A percentile compares a stretch with the other conserved stretches of the same genome.
Conservation (phyloP, 768 basidiomycete species). For the Nevesoporus exiguus region DNA sequence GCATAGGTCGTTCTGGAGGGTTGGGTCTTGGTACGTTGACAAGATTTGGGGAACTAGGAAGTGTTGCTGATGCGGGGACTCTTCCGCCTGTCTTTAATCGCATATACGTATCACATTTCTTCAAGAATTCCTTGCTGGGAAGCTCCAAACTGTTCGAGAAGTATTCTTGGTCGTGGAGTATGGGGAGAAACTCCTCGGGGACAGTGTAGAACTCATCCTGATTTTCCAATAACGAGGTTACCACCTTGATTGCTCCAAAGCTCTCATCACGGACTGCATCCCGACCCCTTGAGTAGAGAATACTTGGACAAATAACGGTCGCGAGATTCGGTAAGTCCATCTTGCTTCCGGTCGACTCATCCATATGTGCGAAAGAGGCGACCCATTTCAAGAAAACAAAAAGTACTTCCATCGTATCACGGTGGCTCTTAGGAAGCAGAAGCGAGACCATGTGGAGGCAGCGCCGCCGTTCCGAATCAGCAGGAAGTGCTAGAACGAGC, state of each 20-base stretch:
- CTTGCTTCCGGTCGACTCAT: slow-evolving; percentile 95
- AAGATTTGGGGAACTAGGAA: slow-evolving; percentile 26
- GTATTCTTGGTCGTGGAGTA: slow-evolving; percentile 89
- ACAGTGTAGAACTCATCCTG: slow-evolving; percentile 97
- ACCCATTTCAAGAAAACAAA: slow-evolving; percentile 99
- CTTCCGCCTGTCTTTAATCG: slow-evolving; percentile 62
- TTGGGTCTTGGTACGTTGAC: slow-evolving; percentile 25
- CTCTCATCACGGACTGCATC: slow-evolving; percentile 92
- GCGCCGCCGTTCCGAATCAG: slow-evolving; percentile 74
- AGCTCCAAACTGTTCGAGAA: slow-evolving; percentile 86
- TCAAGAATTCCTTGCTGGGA: slow-evolving; percentile 92
- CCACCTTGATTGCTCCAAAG: slow-evolving; percentile 80
- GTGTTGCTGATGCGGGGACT: slow-evolving; percentile 32
- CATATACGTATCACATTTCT: slow-evolving; percentile 92
- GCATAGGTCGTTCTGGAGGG: slow-evolving; percentile 46
- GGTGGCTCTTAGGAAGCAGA: slow-evolving; percentile 86
- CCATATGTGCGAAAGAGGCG: slow-evolving; percentile 96
- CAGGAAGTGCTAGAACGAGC: slow-evolving; percentile 54
- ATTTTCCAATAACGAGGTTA: slow-evolving; percentile 82
- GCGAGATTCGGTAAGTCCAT: slow-evolving; percentile 97
- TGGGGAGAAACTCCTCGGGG: slow-evolving; percentile 81
- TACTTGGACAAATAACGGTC: slow-evolving; percentile 97
- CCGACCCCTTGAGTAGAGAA: slow-evolving; percentile 83
- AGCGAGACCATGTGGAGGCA: slow-evolving; percentile 83
- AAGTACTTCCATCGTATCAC: slow-evolving; percentile 96